phyloP scores from a whole-genome alignment of 2,329 filamentous ascomycete genomes.

The Sordariomycetes sp. region DNA sequence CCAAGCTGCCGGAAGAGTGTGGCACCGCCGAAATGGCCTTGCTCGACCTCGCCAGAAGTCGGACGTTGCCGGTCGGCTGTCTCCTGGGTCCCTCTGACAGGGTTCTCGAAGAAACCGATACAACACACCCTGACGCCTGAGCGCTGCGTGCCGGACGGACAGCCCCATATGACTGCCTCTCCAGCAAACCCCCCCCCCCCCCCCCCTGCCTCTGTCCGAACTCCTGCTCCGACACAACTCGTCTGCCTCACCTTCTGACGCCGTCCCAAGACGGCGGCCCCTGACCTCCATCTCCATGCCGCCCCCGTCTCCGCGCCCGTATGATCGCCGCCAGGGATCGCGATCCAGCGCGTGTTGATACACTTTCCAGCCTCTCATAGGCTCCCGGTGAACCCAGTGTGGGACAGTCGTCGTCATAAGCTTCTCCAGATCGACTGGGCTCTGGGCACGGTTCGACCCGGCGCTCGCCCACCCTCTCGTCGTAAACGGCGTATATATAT shows the following conservation, averaged over 20 bases:
- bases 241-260: not conserved
- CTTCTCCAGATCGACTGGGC: not conserved
- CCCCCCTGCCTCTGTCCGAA: not conserved
- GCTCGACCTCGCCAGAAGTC: no score
- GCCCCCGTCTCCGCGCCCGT: conserved; percentile 3
- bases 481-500: not conserved
- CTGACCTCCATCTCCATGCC: conserved; percentile 4
- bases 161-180: no score
- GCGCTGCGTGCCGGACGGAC: no score
- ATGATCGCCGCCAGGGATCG: conserved; percentile 2
- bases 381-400: not conserved
- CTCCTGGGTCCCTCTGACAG: no score
- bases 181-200: no score
- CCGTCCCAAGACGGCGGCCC: conserved; percentile 2
- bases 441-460: not conserved
- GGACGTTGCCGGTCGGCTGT: no score
- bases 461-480: not conserved
- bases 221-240: not conserved
- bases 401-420: not conserved
- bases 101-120: no score
- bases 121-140: no score
- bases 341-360: not conserved
- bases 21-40: no score
- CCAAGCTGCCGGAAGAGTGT: no score
- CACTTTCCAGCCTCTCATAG: not conserved